Conservation (phyloP, 345 rosid species). For the Syzygium jambos region DNA sequence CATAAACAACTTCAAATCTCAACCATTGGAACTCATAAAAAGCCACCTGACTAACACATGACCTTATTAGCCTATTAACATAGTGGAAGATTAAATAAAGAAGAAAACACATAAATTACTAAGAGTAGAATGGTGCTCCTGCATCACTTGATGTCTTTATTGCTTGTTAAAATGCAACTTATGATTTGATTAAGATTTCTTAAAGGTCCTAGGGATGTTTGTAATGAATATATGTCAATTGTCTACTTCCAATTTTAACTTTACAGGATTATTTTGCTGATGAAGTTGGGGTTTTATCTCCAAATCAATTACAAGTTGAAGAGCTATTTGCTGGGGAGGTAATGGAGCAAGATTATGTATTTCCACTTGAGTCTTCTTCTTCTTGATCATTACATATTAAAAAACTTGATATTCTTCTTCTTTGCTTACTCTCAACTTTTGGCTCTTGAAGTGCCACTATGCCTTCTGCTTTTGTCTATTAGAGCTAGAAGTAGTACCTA, state of each 20-base stretch:
- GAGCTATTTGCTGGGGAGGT: slow-evolving; percentile 97
- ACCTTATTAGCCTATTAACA: not conserved
- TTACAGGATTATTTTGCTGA: slow-evolving; percentile 84
- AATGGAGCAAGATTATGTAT: slow-evolving; percentile 5
- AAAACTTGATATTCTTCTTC: not conserved
- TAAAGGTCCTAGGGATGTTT: not conserved
- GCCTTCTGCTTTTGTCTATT: not conserved
- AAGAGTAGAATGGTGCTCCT: not conserved
- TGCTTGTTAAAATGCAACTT: not conserved
- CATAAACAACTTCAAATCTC: not conserved
- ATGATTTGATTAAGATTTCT: not conserved
- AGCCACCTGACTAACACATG: not conserved
- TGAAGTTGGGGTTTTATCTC: slow-evolving; percentile 95
- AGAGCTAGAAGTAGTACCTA: not conserved
- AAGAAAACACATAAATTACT: not conserved
- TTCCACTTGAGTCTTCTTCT: not conserved
- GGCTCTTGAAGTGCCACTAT: not conserved
- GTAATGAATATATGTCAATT: not conserved
- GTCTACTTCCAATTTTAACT: not conserved
- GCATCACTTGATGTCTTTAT: not conserved
- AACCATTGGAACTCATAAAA: not conserved
- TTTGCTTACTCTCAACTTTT: not conserved
- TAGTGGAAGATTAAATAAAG: not conserved
- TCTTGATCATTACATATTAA: not conserved
- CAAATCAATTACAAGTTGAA: slow-evolving; percentile 84